These are phyloP conservation scores for Kregervanrija delftensis DNA, from an alignment of 805 yeast genomes.

Conservation along the genomic window DNA sequence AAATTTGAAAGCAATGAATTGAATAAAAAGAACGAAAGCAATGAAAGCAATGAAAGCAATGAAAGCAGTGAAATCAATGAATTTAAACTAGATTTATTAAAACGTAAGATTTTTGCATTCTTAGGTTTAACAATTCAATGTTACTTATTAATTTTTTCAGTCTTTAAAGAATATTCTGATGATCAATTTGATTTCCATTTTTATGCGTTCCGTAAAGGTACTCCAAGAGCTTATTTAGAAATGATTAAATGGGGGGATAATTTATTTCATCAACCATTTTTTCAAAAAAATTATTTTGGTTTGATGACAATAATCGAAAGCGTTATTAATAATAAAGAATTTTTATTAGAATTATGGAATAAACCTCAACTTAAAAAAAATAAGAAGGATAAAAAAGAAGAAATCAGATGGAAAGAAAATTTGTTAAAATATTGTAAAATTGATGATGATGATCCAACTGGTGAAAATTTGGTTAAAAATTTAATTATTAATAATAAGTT, in stretches of 20 bases:
- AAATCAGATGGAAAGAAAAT: conserved; percentile 47
- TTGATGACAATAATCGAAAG: conserved; percentile 51
- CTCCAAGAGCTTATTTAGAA: conserved; percentile 74
- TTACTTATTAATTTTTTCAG: conserved; percentile 54
- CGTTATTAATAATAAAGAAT: conserved; percentile 20
- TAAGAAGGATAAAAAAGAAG: conserved; percentile 53
- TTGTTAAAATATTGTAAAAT: conserved; percentile 38
- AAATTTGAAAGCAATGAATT: not conserved
- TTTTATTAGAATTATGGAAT: conserved; percentile 12
- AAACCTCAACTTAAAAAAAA: conserved; percentile 23
- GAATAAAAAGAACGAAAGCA: not conserved
- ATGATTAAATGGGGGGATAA: conserved; percentile 79
- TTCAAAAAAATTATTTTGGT: conserved; percentile 62
- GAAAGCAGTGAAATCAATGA: conserved; percentile 22
- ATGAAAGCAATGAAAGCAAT: not conserved
- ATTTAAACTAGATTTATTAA: conserved; percentile 33
- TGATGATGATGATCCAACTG: conserved; percentile 55
- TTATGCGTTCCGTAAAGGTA: conserved; percentile 85
- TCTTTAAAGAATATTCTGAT: conserved; percentile 62
- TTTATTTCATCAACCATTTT: conserved; percentile 63
- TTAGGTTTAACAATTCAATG: conserved; percentile 78
- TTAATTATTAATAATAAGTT: conserved; percentile 19
- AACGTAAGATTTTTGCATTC: conserved; percentile 25
- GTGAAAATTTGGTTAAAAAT: conserved; percentile 32
- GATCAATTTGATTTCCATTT: conserved; percentile 96